phyloP scores from a whole-genome alignment of 2,329 filamentous ascomycete species.

The Aureobasidium lini region DNA sequence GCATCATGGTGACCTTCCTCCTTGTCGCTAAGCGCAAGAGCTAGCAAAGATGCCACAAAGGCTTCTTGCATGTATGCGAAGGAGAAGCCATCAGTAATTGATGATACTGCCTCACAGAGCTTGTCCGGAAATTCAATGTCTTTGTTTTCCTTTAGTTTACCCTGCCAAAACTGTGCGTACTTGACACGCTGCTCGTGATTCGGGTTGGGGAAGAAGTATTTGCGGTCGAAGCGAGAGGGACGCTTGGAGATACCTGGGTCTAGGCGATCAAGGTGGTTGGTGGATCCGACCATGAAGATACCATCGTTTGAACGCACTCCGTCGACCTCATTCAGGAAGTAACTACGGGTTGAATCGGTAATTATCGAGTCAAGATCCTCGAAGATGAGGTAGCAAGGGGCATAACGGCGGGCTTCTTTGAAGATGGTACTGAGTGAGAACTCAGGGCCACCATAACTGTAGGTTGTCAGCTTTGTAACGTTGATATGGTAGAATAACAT shows the following conservation, averaged over 20 bases:
- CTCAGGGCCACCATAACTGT: constrained; percentile 43
- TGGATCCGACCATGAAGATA: constrained; percentile 36
- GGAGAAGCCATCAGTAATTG: constrained; percentile 55
- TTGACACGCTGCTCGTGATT: constrained; percentile 29
- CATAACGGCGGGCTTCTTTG: constrained; percentile 28
- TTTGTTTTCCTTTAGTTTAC: constrained; percentile 28
- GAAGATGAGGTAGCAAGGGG: constrained; percentile 34
- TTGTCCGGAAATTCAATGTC: constrained; percentile 24
- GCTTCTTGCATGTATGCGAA: constrained; percentile 64
- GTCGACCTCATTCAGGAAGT: constrained; percentile 39
- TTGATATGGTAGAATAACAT: background rate
- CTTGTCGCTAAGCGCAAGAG: constrained; percentile 34
- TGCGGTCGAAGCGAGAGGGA: constrained; percentile 40
- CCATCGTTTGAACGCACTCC: constrained; percentile 35
- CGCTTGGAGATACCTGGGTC: constrained; percentile 39
- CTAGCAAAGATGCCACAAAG: constrained; percentile 55
- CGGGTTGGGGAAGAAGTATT: constrained; percentile 40
- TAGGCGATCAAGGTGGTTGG: constrained; percentile 32
- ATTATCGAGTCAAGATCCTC: constrained; percentile 37
- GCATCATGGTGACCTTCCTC: constrained; percentile 26
- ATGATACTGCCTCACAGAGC: constrained; percentile 42
- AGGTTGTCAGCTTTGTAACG: background rate
- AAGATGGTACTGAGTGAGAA: constrained; percentile 41
- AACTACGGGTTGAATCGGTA: constrained; percentile 28
- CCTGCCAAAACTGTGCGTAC: constrained; percentile 40